phyloP scores from a whole-genome alignment of 2,329 filamentous ascomycete species.

The Plectosphaerella sp. region DNA sequence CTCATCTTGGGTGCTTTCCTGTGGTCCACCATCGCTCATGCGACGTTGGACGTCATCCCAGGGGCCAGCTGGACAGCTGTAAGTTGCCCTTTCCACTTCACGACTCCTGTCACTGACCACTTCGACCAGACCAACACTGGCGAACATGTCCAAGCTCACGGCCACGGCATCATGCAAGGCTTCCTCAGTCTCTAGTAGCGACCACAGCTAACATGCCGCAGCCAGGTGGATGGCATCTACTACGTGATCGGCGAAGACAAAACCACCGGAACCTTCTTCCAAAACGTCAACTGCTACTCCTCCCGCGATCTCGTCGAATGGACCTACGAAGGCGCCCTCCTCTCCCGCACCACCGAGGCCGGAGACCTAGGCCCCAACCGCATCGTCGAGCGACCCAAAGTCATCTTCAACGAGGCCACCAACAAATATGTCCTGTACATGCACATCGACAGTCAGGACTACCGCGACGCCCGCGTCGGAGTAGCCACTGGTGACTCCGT shows the following conservation, averaged over 20 bases:
- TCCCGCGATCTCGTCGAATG: slow-evolving; percentile 60
- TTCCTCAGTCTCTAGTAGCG: too few species aligned
- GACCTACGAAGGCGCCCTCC: slow-evolving; percentile 55
- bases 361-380: slow-evolving; percentile 58
- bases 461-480: slow-evolving; percentile 60
- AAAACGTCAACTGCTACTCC: slow-evolving; percentile 64
- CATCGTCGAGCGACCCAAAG: slow-evolving; percentile 64
- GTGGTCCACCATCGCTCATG: not conserved
- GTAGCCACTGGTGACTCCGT: slow-evolving; percentile 56
- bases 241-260: slow-evolving; percentile 71
- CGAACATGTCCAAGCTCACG: slow-evolving; percentile 62
- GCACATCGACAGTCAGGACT: slow-evolving; percentile 60
- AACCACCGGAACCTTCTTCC: slow-evolving; percentile 54
- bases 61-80: slow-evolving; percentile 43
- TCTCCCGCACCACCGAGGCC: slow-evolving; percentile 42
- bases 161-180: slow-evolving; percentile 46
- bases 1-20: slow-evolving; percentile 1
- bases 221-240: slow-evolving; percentile 49
- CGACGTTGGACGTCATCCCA: slow-evolving; percentile 30
- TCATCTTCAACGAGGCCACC: slow-evolving; percentile 63
- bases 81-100: slow-evolving; percentile 6
- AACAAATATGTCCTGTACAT: slow-evolving; percentile 64
- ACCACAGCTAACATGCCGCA: not conserved
- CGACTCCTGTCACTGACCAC: not conserved
- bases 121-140: slow-evolving; percentile 33